phyloP scores from a whole-genome alignment of 2,329 filamentous ascomycete species.

The Pestalotiopsis sp. region DNA sequence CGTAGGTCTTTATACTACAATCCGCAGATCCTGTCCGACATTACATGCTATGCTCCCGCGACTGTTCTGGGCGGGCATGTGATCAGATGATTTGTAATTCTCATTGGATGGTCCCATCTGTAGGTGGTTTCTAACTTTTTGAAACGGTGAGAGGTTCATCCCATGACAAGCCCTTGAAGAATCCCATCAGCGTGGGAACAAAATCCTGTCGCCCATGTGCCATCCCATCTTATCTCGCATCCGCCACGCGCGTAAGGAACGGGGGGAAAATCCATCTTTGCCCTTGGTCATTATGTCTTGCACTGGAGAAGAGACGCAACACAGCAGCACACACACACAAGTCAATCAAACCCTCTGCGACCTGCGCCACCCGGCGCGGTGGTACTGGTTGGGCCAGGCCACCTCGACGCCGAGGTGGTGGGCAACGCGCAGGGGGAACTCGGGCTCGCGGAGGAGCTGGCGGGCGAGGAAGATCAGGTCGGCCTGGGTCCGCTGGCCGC shows the following conservation, averaged over 20 bases:
- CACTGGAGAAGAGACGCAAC: no score
- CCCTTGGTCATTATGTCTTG: neutral
- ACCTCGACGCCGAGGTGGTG: constrained; percentile 72
- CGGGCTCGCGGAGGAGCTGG: constrained; percentile 81
- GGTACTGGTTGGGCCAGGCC: constrained; percentile 71
- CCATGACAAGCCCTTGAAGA: neutral
- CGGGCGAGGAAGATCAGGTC: constrained; percentile 77
- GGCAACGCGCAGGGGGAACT: constrained; percentile 73
- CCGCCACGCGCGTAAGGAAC: neutral
- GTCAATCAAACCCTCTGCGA: constrained; percentile 24
- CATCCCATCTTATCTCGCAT: neutral
- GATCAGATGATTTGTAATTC: neutral
- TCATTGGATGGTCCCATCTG: neutral
- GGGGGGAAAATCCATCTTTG: neutral
- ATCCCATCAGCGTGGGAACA: neutral
- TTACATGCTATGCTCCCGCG: neutral
- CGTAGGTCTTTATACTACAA: neutral
- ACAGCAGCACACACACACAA: neutral
- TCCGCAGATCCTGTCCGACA: neutral
- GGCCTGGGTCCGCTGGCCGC: constrained; percentile 45
- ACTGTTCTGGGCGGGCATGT: neutral
- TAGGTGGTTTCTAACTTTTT: neutral
- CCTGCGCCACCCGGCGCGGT: constrained; percentile 35
- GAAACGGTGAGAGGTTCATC: neutral
- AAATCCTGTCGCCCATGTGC: neutral